Conservation (phyloP, 192 early-diverging fungal genomes). For the Fimicolochytrium jonesii region DNA sequence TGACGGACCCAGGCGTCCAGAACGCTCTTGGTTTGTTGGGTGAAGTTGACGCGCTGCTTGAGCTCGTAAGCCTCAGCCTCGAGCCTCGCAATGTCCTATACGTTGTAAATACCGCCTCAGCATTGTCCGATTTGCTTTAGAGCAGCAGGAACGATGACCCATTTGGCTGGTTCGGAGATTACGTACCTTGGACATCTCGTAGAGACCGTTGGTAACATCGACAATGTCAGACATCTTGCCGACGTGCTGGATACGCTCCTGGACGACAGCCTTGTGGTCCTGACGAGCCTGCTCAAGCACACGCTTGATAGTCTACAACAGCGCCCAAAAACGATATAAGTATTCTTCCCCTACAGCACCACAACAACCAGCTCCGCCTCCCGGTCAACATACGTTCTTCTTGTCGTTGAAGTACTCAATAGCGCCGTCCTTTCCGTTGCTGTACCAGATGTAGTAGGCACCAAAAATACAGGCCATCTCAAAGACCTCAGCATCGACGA, state of each 20-base stretch:
- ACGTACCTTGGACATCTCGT: slow-evolving; percentile 82
- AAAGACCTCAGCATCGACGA: slow-evolving; percentile 90
- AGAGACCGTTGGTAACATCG: slow-evolving; percentile 87
- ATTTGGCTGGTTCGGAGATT: too few relatives aligned
- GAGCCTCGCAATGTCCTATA: slow-evolving; percentile 82
- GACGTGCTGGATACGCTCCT: slow-evolving; percentile 85
- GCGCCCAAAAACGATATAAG: background rate
- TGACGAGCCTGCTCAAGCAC: slow-evolving; percentile 78
- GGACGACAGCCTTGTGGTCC: slow-evolving; percentile 88
- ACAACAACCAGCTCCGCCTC: too few relatives aligned
- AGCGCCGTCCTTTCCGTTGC: slow-evolving; percentile 76
- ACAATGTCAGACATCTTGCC: slow-evolving; percentile 91
- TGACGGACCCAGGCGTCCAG: slow-evolving; percentile 98
- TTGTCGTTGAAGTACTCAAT: slow-evolving; percentile 62
- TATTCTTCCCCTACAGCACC: background rate
- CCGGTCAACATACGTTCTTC: slow-evolving; percentile 45
- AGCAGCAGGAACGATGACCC: too few relatives aligned
- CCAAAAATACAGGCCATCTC: slow-evolving; percentile 76
- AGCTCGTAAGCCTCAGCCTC: slow-evolving; percentile 93
- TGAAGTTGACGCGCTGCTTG: slow-evolving; percentile 83
- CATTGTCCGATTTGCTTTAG: too few relatives aligned
- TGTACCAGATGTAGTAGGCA: slow-evolving; percentile 75
- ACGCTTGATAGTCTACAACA: slow-evolving; percentile 69
- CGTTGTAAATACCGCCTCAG: background rate
- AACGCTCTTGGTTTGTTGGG: slow-evolving; percentile 76